Conservation (phyloP, 2,329 filamentous ascomycete genomes). For the Aspergillus sp. region DNA sequence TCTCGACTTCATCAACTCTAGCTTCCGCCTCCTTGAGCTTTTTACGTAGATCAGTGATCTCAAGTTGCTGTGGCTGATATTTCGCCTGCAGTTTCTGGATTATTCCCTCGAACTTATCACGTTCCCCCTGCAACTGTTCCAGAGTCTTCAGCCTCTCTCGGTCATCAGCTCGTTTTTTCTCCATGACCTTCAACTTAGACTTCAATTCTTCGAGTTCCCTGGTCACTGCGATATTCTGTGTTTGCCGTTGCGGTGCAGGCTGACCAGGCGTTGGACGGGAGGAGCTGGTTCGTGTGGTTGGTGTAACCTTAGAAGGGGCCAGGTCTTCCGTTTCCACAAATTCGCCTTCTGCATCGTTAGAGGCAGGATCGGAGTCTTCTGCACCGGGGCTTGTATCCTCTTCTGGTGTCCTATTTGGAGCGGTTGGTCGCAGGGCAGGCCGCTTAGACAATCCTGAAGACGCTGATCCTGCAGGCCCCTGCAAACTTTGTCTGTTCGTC, state of each 20-base stretch:
- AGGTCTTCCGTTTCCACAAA: slow-evolving; percentile 20
- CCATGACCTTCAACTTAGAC: slow-evolving; percentile 79
- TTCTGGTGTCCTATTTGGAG: slow-evolving; percentile 27
- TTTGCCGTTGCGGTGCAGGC: slow-evolving; percentile 42
- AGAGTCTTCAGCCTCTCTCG: slow-evolving; percentile 78
- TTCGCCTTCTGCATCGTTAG: slow-evolving; percentile 26
- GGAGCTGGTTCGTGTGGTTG: slow-evolving; percentile 24
- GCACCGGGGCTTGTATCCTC: slow-evolving; percentile 27
- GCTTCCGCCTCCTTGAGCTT: slow-evolving; percentile 73
- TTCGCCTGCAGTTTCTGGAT: slow-evolving; percentile 90
- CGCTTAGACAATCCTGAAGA: slow-evolving; percentile 31
- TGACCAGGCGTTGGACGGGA: slow-evolving; percentile 30
- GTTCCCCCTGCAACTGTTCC: slow-evolving; percentile 67
- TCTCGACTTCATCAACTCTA: slow-evolving; percentile 68
- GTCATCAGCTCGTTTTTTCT: slow-evolving; percentile 83
- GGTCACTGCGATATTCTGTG: slow-evolving; percentile 50
- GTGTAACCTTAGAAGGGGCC: slow-evolving; percentile 22
- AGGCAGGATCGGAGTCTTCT: slow-evolving; percentile 31
- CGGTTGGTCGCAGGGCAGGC: slow-evolving; percentile 31
- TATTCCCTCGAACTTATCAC: slow-evolving; percentile 65
- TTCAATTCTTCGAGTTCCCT: slow-evolving; percentile 85
- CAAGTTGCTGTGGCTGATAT: slow-evolving; percentile 79
- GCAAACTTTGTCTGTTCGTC: slow-evolving; percentile 33
- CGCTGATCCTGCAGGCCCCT: slow-evolving; percentile 23
- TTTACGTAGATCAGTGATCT: slow-evolving; percentile 73